Evolutionary conservation across 768 basidiomycete genomes (phyloP), one percentile per base, ranked within the genome.

Genomic region (Tricholoma saponaceum): DNA sequence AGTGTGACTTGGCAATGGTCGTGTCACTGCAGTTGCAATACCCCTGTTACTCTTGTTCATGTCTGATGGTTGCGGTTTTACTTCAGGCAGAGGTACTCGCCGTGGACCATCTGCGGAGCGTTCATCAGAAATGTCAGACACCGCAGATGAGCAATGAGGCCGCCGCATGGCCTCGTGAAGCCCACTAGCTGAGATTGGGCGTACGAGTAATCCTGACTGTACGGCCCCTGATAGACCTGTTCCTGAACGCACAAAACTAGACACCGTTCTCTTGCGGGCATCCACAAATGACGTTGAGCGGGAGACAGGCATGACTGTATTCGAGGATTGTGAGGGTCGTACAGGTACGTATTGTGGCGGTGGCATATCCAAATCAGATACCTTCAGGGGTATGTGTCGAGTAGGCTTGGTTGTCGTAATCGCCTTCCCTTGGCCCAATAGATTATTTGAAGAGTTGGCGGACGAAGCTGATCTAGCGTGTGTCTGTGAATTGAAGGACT

Each of bases 331-430:
- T 6, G 58, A 54, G 8, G 66, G 66, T 33, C 71, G 64, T 9
- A 69, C 58, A 20, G 72, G 73, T 30, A 70, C 58, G 56, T 64
- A 68, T 1, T 67, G 68, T 0, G 69, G 67, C 3, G 70, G 64
- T 5, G 66, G 61, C 65, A 69, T 69, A 14, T 60, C 58, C 43
- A 52, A 58, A 52, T 32, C 18, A 9, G 50, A 18, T 23, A 30
- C 39, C 18, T 56, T 60, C 3, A 51, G 35, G 12, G 64, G 64
- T 20, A 64, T 66, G 33, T 67, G 68, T 37, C 67, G 64, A 33
- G 57, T 52, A 23, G 62, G 50, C 51, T 63, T 61, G n/a, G 37
- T 59, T 22, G 63, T 52, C 22, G 46, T 57, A 13, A 61, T 59
- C 47, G 54, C 37, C 5, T 43, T 53, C 18, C 28, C 26, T 5